Base-by-base conservation (phyloP, 1,284 basidiomycete species). In the Hemileia vastatrix region DNA sequence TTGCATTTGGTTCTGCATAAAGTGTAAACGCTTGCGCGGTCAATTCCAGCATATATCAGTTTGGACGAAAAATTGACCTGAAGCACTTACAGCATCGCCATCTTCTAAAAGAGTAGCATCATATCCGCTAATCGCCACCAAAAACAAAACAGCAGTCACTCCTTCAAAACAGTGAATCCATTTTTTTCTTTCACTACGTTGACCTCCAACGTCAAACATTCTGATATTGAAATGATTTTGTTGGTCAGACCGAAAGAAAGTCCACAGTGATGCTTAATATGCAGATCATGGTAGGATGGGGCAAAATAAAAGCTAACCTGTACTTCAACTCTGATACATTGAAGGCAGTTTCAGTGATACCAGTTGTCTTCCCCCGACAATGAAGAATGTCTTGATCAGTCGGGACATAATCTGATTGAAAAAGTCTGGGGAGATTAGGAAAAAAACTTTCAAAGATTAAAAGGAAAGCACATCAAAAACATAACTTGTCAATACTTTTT, bases 101-200 rank as follows among this genome's bases (percentile, higher is more conserved):
- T 96, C 93, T 77, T 97, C 93, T 57, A 94, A 86, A 51, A 97
- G 78, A 77, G 90, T 91, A 71, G 92, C 87, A 74, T 96, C 92
- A 74, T 90, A 93, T 56, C 90, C 90, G 69, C 85, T 89, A 66
- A 92, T 77, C 66, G 86, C 88, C 67, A 90, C 89, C 69, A 90
- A 77, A 77, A 92, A 92, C 56, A 92, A 78, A 63, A 92, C 91
- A 66, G 86, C 87, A 3, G 89, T 91, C 58, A 78, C 77, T 6
- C 72, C 70, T 66, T 78, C 77, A 48, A 77, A 77, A 68, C 77
- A 78, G 67, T 78, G 77, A 40, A 77, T 77, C 61, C 56, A 63
- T 40, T 92, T 92, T 74, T 90, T 82, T 62, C 89, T 81, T 73
- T 92, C 89, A 74, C 85, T 87, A 77, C 90, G 88, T 77, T 92